Conservation (phyloP, 2,329 filamentous ascomycete genomes). For the Lomentospora prolificans region DNA sequence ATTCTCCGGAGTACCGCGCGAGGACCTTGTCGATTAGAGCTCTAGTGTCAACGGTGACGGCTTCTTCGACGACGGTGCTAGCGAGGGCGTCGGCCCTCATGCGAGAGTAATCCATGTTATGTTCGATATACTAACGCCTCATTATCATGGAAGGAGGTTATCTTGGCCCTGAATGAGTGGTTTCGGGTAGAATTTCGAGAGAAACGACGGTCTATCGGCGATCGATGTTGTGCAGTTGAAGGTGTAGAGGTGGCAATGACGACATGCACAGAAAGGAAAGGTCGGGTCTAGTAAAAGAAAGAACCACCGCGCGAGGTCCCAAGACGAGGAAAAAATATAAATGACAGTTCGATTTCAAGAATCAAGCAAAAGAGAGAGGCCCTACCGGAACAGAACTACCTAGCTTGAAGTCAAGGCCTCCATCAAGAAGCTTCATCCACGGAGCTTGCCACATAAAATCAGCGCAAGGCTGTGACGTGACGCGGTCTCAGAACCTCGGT, state of each 20-base stretch:
- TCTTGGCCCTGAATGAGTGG: background rate
- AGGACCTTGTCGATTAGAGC: conserved; percentile 97
- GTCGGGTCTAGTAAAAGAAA: background rate
- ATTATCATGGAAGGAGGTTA: conserved; percentile 3
- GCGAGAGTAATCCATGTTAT: conserved; percentile 59
- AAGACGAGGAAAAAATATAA: background rate
- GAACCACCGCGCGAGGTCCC: background rate
- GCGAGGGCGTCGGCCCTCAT: conserved; percentile 80
- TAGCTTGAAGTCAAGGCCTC: too few species aligned
- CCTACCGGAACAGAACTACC: too few species aligned
- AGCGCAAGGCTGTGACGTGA: background rate
- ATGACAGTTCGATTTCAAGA: background rate
- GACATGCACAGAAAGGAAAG: background rate
- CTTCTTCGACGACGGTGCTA: conserved; percentile 84
- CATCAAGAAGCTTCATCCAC: too few species aligned
- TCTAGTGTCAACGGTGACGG: conserved; percentile 93
- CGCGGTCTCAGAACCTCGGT: background rate
- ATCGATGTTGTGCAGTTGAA: background rate
- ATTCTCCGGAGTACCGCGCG: conserved; percentile 92
- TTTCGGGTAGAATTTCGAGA: background rate
- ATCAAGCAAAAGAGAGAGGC: too few species aligned
- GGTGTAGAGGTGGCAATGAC: background rate
- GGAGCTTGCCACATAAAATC: too few species aligned
- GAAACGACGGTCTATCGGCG: background rate
- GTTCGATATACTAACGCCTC: background rate